Percentiles rank a stretch among this genome's conserved stretches.
These are phyloP conservation scores for Dictyostelium firmibasis DNA, from an alignment of 78 protist species.

Conservation along the genomic window DNA sequence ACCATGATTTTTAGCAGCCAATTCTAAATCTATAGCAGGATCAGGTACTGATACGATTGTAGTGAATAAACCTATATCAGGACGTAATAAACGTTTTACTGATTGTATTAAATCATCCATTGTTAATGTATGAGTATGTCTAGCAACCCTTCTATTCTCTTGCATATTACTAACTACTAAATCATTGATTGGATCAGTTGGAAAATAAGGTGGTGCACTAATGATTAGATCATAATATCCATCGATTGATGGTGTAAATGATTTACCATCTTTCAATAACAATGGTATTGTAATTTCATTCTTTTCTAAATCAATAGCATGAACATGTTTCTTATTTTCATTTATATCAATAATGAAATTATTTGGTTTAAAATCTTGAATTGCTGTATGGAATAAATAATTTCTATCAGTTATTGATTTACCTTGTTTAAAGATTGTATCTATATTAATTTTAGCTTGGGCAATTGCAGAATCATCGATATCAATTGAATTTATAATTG, in stretches of 20 bases:
- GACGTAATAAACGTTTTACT: slow-evolving; percentile 26
- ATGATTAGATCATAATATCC: slow-evolving; percentile 48
- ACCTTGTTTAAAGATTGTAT: slow-evolving; percentile 24
- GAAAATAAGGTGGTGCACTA: slow-evolving; percentile 78
- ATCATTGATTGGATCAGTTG: slow-evolving; percentile 21
- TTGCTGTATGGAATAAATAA: slow-evolving; percentile 62
- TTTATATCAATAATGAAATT: background rate
- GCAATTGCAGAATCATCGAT: slow-evolving; percentile 53
- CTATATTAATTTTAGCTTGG: slow-evolving; percentile 42
- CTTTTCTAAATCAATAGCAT: background rate
- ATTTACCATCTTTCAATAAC: background rate
- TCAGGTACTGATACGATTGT: slow-evolving; percentile 56
- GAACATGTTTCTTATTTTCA: background rate
- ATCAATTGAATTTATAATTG: slow-evolving; percentile 59
- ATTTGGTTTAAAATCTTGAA: slow-evolving; percentile 52
- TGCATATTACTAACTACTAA: slow-evolving; percentile 1
- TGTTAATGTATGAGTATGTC: slow-evolving; percentile 68
- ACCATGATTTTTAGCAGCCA: slow-evolving; percentile 41
- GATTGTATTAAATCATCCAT: slow-evolving; percentile 42
- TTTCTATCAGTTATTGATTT: slow-evolving; percentile 8
- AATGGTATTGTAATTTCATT: background rate
- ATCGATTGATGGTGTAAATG: background rate
- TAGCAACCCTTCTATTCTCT: slow-evolving; percentile 39
- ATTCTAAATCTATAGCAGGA: slow-evolving; percentile 29
- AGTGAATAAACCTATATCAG: slow-evolving; percentile 28